Base-by-base conservation (phyloP, 768 basidiomycete genomes). In the Psilocybe cubensis region DNA sequence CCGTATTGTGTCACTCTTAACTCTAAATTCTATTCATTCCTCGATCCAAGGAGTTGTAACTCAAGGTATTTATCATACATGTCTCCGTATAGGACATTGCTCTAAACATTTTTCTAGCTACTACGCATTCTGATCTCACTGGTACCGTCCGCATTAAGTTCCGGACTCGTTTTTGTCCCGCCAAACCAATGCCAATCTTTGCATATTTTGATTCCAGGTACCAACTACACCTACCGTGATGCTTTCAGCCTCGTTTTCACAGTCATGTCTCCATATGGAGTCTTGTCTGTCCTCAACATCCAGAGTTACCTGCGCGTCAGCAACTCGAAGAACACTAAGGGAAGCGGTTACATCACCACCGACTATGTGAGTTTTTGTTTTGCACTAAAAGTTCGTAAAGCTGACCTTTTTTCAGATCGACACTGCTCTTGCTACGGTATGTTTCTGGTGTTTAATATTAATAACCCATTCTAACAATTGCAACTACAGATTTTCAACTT, bases 31-130 rank as follows among this genome's bases (percentile, higher is more conserved):
- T n/a, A n/a, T n/a, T n/a, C n/a, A n/a, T n/a, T n/a, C n/a, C n/a
- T n/a, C n/a, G n/a, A 65, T 66, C 63, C 68, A 68, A 56, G 65
- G 66, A 27, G 63, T 65, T 42, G 28, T 66, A 29, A 40, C 52
- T n/a, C 68, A 70, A 61, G 65, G 68, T 65, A 31, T 20, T 17
- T 8, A 17, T 51, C 25, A 27, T 46, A 3, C 8, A 17, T 35
- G 43, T 49, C 17, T 12, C 27, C 18, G 17, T 29, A 24, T n/a
- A n/a, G n/a, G n/a, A n/a, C n/a, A n/a, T n/a, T n/a, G n/a, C n/a
- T n/a, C n/a, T n/a, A n/a, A n/a, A n/a, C n/a, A 17, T 23, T 41
- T 31, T 1, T 25, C 12, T 25, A 67, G 63, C 65, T 43, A 65
- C 65, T 9, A 66, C 66, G 1, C 66, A 59, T 48, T 67, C 65